These are phyloP conservation scores for Calonectria pseudoreteaudii DNA, from an alignment of 2,329 filamentous ascomycete genomes.

Conservation along the genomic window DNA sequence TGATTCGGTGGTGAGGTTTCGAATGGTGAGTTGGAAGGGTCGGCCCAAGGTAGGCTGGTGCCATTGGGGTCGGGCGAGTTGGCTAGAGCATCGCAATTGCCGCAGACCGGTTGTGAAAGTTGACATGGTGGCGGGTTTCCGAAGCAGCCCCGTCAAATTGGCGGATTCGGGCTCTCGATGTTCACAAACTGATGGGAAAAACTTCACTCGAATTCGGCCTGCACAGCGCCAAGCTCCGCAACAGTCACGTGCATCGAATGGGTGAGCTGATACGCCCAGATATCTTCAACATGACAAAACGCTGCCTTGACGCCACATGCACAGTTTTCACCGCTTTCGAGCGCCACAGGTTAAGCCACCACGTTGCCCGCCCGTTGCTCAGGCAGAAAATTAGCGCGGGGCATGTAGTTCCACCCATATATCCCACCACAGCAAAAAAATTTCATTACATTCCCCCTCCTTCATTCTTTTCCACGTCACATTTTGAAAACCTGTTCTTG, in stretches of 20 bases:
- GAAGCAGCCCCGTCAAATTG: constrained; percentile 40
- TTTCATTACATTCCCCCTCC: constrained; percentile 44
- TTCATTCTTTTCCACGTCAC: constrained; percentile 31
- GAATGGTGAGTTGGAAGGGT: constrained; percentile 41
- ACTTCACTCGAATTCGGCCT: constrained; percentile 38
- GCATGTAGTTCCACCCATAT: constrained; percentile 46
- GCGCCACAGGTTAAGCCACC: constrained; percentile 37
- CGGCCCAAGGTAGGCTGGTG: constrained; percentile 40
- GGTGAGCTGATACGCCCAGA: neutral
- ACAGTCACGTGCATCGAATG: constrained; percentile 43
- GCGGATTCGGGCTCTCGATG: constrained; percentile 35
- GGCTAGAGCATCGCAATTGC: constrained; percentile 50
- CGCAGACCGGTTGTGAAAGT: constrained; percentile 49
- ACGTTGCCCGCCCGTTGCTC: constrained; percentile 35
- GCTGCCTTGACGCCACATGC: constrained; percentile 25
- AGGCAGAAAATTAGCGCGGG: constrained; percentile 48
- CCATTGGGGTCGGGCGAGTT: constrained; percentile 46
- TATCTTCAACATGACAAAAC: neutral
- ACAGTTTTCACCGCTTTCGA: constrained; percentile 17
- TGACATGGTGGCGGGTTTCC: constrained; percentile 48
- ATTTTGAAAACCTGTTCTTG: constrained; percentile 44
- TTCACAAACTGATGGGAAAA: constrained; percentile 41
- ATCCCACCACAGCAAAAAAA: constrained; percentile 47
- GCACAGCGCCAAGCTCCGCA: constrained; percentile 25
- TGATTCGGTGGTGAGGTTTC: constrained; percentile 42